phyloP scores from a whole-genome alignment of 495 filamentous ascomycete species.

The Talaromyces borbonicus region DNA sequence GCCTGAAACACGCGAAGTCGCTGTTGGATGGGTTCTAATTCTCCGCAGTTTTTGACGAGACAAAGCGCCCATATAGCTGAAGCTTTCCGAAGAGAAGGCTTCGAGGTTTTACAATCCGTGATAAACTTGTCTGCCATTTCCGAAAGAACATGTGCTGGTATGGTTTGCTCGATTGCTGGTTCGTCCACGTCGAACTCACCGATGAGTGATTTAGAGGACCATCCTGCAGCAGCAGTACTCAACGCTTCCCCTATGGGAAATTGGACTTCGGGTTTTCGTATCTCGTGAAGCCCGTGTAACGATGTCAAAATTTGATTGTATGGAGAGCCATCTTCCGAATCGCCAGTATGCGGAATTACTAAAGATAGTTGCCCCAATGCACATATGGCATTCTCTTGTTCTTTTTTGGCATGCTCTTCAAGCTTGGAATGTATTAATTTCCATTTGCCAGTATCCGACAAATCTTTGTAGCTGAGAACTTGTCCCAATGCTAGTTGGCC shows the following conservation, averaged over 20 bases:
- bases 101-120: slow-evolving; percentile 64
- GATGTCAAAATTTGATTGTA: slow-evolving; percentile 43
- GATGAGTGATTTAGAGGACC: slow-evolving; percentile 56
- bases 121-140: slow-evolving; percentile 58
- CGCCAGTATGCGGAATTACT: slow-evolving; percentile 35
- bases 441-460: slow-evolving; percentile 28
- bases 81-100: slow-evolving; percentile 78
- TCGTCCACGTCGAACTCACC: slow-evolving; percentile 54
- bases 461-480: slow-evolving; percentile 32
- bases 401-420: slow-evolving; percentile 56
- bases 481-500: slow-evolving; percentile 67
- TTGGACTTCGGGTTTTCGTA: slow-evolving; percentile 73
- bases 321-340: slow-evolving; percentile 14
- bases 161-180: slow-evolving; percentile 25
- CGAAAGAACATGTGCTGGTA: slow-evolving; percentile 39
- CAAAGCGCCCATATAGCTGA: slow-evolving; percentile 89
- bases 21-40: slow-evolving; percentile 57
- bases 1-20: slow-evolving; percentile 69
- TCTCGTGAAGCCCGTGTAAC: slow-evolving; percentile 68
- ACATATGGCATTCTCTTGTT: slow-evolving; percentile 70
- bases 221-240: slow-evolving; percentile 63
- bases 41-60: slow-evolving; percentile 83
- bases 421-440: slow-evolving; percentile 48
- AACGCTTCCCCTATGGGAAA: slow-evolving; percentile 85
- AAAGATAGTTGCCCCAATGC: slow-evolving; percentile 58